Conservation (phyloP, 1,284 basidiomycete species). For the Microbotryomycetes sp. region DNA sequence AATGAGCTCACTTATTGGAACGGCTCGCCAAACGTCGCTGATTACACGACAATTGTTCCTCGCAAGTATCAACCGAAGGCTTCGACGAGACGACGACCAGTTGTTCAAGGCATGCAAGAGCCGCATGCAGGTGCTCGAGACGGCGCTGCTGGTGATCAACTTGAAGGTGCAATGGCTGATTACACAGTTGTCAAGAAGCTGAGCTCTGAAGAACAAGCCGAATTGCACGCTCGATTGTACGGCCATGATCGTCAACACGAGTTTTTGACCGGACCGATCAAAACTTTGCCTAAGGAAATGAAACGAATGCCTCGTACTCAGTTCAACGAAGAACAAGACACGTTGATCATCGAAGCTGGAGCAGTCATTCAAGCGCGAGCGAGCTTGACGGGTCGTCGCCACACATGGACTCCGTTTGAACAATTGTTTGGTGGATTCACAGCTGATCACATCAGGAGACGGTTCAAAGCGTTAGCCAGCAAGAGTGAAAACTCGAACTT, state of each 20-base stretch:
- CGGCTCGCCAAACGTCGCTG: neutral
- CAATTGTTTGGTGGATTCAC: constrained; percentile 70
- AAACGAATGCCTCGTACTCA: constrained; percentile 15
- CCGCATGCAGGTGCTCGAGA: neutral
- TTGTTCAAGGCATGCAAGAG: neutral
- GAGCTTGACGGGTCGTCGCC: constrained; percentile 49
- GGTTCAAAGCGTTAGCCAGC: neutral
- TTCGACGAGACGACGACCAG: neutral
- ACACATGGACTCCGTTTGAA: constrained; percentile 64
- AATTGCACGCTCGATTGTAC: constrained; percentile 51
- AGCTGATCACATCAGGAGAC: constrained; percentile 33
- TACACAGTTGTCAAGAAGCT: neutral
- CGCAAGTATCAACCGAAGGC: neutral
- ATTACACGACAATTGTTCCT: neutral
- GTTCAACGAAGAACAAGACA: constrained; percentile 60
- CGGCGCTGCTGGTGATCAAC: neutral
- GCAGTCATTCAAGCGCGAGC: constrained; percentile 72
- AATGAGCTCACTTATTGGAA: neutral
- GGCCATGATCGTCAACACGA: constrained; percentile 33
- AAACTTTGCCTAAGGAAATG: constrained; percentile 6
- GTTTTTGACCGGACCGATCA: constrained; percentile 14
- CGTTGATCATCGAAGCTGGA: constrained; percentile 72
- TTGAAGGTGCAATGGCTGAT: neutral
- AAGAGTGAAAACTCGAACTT: neutral
- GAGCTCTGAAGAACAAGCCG: neutral